phyloP scores from a whole-genome alignment of 768 basidiomycete species.

The Russula abietina region DNA sequence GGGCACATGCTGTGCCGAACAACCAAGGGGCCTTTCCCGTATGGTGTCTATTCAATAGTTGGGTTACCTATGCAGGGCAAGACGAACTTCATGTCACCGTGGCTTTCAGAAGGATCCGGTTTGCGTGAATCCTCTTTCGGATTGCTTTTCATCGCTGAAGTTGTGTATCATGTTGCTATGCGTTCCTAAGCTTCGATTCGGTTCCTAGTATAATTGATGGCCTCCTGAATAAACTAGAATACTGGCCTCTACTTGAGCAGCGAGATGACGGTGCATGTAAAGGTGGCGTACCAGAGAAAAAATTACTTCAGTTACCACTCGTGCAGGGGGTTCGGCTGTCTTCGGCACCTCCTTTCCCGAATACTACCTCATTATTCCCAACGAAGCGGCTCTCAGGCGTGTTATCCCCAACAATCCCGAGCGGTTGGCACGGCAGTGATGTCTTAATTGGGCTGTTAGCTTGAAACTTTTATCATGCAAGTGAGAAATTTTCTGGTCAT shows the following conservation, averaged over 20 bases:
- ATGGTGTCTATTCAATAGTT: background rate
- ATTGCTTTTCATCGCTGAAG: background rate
- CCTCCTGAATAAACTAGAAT: background rate
- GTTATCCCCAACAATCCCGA: background rate
- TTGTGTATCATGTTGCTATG: background rate
- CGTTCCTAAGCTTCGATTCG: background rate
- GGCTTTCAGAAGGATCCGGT: slow-evolving; percentile 2
- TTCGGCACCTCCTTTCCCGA: too few species aligned
- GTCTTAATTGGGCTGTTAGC: too few species aligned
- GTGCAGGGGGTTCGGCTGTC: too few species aligned
- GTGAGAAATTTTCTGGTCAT: too few species aligned
- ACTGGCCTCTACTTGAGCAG: background rate
- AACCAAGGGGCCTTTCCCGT: background rate
- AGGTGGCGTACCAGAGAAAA: background rate
- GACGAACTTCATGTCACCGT: slow-evolving; percentile 5
- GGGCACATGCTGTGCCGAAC: background rate
- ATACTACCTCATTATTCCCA: background rate
- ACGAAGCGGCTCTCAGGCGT: background rate
- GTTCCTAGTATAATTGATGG: background rate
- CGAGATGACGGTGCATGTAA: background rate
- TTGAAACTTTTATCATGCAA: too few species aligned
- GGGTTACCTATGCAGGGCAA: background rate
- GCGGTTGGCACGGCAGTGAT: too few species aligned
- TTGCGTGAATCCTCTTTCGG: background rate
- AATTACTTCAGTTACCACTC: background rate